phyloP scores from a whole-genome alignment of 2,329 filamentous ascomycete species.

The Hymenoscyphus linearis region DNA sequence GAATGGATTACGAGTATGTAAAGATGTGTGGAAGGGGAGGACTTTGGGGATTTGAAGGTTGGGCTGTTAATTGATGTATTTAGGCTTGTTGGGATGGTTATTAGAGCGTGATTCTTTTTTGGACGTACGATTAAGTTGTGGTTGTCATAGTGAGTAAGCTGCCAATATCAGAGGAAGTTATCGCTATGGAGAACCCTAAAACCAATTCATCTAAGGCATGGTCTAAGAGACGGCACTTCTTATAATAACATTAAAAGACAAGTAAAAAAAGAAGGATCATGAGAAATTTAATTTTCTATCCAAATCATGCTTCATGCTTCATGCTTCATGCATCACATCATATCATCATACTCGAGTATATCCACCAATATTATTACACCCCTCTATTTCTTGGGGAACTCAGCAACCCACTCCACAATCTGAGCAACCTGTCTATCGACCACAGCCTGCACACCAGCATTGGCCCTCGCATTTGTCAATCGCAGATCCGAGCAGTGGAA shows the following conservation, averaged over 20 bases:
- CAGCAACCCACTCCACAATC: conserved; percentile 48
- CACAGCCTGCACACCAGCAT: conserved; percentile 43
- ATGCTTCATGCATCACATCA: too few relatives aligned
- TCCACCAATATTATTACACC: neutral
- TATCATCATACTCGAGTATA: neutral
- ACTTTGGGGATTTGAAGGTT: too few relatives aligned
- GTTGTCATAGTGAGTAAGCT: too few relatives aligned
- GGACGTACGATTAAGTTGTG: too few relatives aligned
- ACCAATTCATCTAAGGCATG: too few relatives aligned
- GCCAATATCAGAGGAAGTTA: too few relatives aligned
- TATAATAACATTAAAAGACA: too few relatives aligned
- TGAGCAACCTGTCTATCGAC: conserved; percentile 45
- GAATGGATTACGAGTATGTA: neutral
- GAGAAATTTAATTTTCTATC: neutral
- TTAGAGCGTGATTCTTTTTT: too few relatives aligned
- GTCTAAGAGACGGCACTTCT: too few relatives aligned
- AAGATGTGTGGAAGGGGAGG: neutral
- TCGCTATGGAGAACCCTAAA: too few relatives aligned
- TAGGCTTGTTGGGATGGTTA: too few relatives aligned
- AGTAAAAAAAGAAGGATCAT: neutral
- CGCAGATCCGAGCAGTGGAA: conserved; percentile 53
- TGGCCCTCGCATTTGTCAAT: conserved; percentile 40
- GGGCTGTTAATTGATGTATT: too few relatives aligned
- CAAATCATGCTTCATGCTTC: neutral
- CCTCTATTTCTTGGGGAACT: conserved; percentile 33